Conservation (phyloP, 2,329 filamentous ascomycete genomes). For the Alternaria brassicicola region DNA sequence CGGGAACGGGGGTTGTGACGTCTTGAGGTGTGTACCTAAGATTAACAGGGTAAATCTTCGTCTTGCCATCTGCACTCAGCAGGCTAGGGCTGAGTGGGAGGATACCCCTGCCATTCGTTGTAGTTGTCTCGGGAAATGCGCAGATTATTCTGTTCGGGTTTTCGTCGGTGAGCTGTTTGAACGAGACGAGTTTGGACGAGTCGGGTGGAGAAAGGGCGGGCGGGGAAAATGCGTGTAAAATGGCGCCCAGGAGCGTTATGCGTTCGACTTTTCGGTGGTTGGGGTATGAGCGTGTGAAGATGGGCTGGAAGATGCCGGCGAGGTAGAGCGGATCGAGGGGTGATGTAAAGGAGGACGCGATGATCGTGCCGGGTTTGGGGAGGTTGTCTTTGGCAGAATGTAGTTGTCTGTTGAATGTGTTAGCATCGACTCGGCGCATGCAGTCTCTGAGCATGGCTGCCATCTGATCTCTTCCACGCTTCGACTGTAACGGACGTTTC, state of each 20-base stretch:
- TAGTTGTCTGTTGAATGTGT: conserved; percentile 21
- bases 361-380: conserved; percentile 78
- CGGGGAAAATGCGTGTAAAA: conserved; percentile 72
- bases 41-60: conserved; percentile 87
- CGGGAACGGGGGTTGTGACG: conserved; percentile 87
- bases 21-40: conserved; percentile 87
- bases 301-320: conserved; percentile 91
- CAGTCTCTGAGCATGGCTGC: background rate
- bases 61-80: conserved; percentile 67
- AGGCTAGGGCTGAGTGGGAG: conserved; percentile 82
- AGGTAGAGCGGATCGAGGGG: conserved; percentile 94
- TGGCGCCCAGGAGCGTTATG: conserved; percentile 77
- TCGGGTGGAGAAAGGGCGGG: conserved; percentile 52
- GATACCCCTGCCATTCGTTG: conserved; percentile 91
- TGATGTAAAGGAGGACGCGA: conserved; percentile 89
- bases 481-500: background rate
- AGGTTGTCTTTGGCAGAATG: conserved; percentile 61
- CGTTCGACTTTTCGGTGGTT: conserved; percentile 73
- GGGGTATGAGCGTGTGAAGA: conserved; percentile 89
- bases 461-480: background rate
- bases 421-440: conserved; percentile 4
- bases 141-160: conserved; percentile 79
- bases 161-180: conserved; percentile 62
- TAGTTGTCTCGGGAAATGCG: conserved; percentile 92
- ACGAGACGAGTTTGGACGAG: conserved; percentile 42